Evolutionary conservation across 345 rosid genomes (phyloP), one percentile per base, ranked within the genome.

Genomic region (Mangifera indica): DNA sequence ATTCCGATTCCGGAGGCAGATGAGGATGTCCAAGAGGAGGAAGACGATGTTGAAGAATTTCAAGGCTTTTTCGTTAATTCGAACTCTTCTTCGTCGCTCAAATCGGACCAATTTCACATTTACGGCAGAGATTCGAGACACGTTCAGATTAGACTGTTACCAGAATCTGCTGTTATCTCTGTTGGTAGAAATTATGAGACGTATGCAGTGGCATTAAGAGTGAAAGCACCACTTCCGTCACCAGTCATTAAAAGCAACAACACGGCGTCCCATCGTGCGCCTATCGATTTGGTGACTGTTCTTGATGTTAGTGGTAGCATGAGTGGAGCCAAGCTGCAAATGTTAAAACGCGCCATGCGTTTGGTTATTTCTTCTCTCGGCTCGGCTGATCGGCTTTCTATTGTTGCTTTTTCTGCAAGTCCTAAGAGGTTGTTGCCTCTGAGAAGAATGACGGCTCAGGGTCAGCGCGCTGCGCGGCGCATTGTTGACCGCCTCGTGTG

Each of bases 31-130:
- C 78, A 71, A 59, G 83, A 65, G 3, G 89, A 77, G 3, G 77
- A 69, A 11, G 75, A 74, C 34, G 78, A 76, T 45, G 83, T 75
- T n/a, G 86, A 79, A 69, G 93, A 88, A 74, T 89, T 91, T 70
- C 90, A 86, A 55, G 98, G 98, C 4, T 93, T 93, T 63, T 86
- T 92, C 24, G 91, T 87, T 4, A 86, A 84, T 60, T 80, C 87
- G 0, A 82, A 70, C 22, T 76, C 77, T 55, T 82, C 88, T 0
- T 80, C 85, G 18, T 71, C 78, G 26, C 32, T 83, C 29, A 85
- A 85, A 72, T 80, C 85, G 20, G 90, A 85, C 44, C 88, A 89
- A 60, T 9, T 69, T 5, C 66, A 78, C 9, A 17, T 74, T 48
- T 65, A 25, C 13, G 72, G 76, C 52, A 67, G 78, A 58, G 85